Evolutionary conservation across 106 monocot genomes (phyloP), one percentile per base, ranked within the genome.

Genomic region (Platanthera guangdongensis): DNA sequence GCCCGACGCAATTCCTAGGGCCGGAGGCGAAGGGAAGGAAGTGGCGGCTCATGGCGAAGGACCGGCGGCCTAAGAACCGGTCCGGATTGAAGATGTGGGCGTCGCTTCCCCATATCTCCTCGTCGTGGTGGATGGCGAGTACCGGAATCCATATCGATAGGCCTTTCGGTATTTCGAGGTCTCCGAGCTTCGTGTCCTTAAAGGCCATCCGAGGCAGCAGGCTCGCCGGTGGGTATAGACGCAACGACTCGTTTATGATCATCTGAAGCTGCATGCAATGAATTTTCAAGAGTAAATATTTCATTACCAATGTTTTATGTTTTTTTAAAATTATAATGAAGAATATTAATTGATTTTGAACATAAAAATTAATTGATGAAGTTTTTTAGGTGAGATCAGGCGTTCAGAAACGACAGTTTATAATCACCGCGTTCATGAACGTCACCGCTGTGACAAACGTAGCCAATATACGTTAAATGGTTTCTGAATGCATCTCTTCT

Each of bases 1-100:
- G 97, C 32, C 97, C 97, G 3, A 99, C 89, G 59, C 97, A 99
- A 79, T 99, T 99, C 32, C 97, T 82, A 13, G 97, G 97, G 0
- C 97, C 97, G 12, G 97, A 80, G 0, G 94, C 89, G 52, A 99
- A 99, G 3, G 97, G 97, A 60, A 99, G 79, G 78, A 99, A 99
- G 79, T 92, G 76, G 10, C 87, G 85, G 21, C 81, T 86, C 30
- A 84, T 84, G 0, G 91, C 59, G 52, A 89, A 88, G 0, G 87
- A 85, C 51, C 82, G 82, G 80, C 75, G 5, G 88, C 82, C 2
- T 32, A 32, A 32, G 80, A 93, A 97, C 52, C 96, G 74, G 51
- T 84, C 91, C 0, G 96, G 96, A 13, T 91, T 89, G 87, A 97
- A 97, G 78, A 84, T 77, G 54, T 97, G 71, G 22, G 84, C 96